phyloP scores from a whole-genome alignment of 2,329 filamentous ascomycete genomes.

The Hirsutella rhossiliensis region DNA sequence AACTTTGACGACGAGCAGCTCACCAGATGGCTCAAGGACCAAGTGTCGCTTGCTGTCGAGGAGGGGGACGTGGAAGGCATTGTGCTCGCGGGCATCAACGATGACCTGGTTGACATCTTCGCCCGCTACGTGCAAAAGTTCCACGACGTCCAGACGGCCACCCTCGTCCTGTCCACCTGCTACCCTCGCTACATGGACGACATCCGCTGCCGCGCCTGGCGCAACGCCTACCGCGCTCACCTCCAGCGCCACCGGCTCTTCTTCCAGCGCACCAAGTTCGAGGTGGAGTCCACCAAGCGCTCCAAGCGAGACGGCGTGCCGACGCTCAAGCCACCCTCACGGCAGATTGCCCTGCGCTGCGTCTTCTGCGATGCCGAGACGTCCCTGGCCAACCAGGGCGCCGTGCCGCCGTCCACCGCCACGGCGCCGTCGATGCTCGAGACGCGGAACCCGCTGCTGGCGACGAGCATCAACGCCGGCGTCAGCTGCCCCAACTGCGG shows the following conservation, averaged over 20 bases:
- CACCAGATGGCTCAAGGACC: slow-evolving; percentile 54
- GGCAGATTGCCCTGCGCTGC: slow-evolving; percentile 65
- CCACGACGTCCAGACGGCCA: slow-evolving; percentile 67
- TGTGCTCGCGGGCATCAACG: slow-evolving; percentile 65
- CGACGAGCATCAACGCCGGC: slow-evolving; percentile 45
- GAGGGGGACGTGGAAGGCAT: slow-evolving; percentile 68
- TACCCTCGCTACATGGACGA: slow-evolving; percentile 69
- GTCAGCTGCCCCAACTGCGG: slow-evolving; percentile 57
- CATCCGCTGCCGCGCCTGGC: slow-evolving; percentile 62
- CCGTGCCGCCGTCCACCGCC: slow-evolving; percentile 6
- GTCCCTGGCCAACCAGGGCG: slow-evolving; percentile 29
- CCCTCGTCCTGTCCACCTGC: slow-evolving; percentile 61
- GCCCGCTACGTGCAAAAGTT: slow-evolving; percentile 66
- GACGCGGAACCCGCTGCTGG: slow-evolving; percentile 42
- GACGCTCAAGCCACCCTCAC: slow-evolving; percentile 50
- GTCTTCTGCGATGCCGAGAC: slow-evolving; percentile 60
- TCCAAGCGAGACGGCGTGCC: slow-evolving; percentile 51
- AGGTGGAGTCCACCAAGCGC: slow-evolving; percentile 61
- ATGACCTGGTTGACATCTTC: slow-evolving; percentile 61
- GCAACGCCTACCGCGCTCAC: slow-evolving; percentile 57
- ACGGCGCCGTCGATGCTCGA: slow-evolving; percentile 14
- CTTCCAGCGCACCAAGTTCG: slow-evolving; percentile 64
- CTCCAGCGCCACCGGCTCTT: slow-evolving; percentile 63
- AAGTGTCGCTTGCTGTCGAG: slow-evolving; percentile 47
- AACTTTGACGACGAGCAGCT: slow-evolving; percentile 51